Base-by-base conservation (phyloP, 495 filamentous ascomycete species). In the Xylaria nigripes region DNA sequence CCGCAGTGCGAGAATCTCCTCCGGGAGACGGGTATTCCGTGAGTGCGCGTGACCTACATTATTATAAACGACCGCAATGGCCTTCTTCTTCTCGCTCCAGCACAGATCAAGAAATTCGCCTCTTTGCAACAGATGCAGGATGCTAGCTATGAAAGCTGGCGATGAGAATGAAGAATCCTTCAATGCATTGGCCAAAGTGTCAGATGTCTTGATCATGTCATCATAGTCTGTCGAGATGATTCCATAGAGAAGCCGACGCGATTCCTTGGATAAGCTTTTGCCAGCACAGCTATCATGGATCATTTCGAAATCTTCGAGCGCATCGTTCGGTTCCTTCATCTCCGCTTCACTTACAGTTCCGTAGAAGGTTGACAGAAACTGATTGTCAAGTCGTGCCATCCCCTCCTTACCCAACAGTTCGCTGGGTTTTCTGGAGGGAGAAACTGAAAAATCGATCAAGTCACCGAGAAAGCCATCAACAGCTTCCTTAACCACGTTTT, bases 31-130 rank as follows among this genome's bases (percentile, higher is more conserved):
- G 9, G 59, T 32, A 18, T 56, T 50, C 15, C 45, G 48, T 13
- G 42, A 1, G 22, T 64, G 13, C 15, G 53, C 42, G 13, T 51
- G 38, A 2, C 27, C 2, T 27, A 59, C 25, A 7, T 51, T 66
- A 0, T n/a, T 16, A 30, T 61, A 64, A n/a, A 64, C 45, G 1
- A 55, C 29, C 3, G 59, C 56, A 10, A 40, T 22, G 12, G 25
- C 16, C 21, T 30, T 55, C 10, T 29, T 49, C 47, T 60, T 56
- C 3, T 66, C 45, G 5, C 57, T 21, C 22, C 16, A 23, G 2
- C 54, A n/a, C 24, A 61, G 23, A 3, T 13, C 25, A 10, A 9
- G 24, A 16, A 64, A 66, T 15, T 43, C 32, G 0, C 18, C 27
- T n/a, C 52, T 25, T 18, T 38, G 24, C 42, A 40, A 18, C 6